These are phyloP conservation scores for Populus deltoides DNA, from an alignment of 345 rosid species.

Conservation along the genomic window DNA sequence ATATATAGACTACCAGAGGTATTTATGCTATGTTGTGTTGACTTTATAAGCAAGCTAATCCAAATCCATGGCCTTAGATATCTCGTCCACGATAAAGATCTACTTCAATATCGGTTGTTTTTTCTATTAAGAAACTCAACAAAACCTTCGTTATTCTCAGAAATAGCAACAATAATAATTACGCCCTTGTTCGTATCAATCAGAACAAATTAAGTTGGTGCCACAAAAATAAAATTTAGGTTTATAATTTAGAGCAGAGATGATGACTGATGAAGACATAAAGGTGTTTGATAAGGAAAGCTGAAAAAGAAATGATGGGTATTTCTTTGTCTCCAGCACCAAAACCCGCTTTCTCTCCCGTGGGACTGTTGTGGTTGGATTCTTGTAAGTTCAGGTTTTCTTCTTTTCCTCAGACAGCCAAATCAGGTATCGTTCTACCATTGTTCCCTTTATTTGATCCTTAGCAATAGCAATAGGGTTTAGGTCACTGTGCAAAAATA, in stretches of 20 bases:
- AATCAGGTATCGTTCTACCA: background rate
- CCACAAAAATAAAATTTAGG: background rate
- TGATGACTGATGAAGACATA: slow-evolving; percentile 50
- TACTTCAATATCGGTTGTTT: background rate
- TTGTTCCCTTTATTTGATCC: slow-evolving; percentile 2
- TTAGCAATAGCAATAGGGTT: background rate
- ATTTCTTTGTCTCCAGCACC: slow-evolving; percentile 28
- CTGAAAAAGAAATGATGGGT: slow-evolving; percentile 23
- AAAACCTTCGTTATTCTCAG: background rate
- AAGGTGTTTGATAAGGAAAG: slow-evolving; percentile 42
- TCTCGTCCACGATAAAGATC: background rate
- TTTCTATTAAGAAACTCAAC: background rate
- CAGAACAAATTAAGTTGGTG: slow-evolving; percentile 18
- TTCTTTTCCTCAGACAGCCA: background rate
- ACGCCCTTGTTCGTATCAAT: slow-evolving; percentile 21
- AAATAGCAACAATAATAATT: background rate
- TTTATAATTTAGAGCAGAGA: slow-evolving; percentile 9
- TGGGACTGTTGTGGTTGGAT: slow-evolving; percentile 24
- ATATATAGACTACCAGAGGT: no score
- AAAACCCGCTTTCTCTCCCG: slow-evolving; percentile 31
- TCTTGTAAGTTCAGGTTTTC: slow-evolving; percentile 18
- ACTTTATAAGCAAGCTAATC: background rate
- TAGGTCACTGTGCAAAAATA: background rate
- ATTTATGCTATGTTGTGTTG: background rate
- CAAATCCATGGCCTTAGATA: background rate